Percentiles rank a stretch among this genome's conserved stretches.
Conservation (phyloP, 768 basidiomycete species). For the Lactarius hengduanensis region DNA sequence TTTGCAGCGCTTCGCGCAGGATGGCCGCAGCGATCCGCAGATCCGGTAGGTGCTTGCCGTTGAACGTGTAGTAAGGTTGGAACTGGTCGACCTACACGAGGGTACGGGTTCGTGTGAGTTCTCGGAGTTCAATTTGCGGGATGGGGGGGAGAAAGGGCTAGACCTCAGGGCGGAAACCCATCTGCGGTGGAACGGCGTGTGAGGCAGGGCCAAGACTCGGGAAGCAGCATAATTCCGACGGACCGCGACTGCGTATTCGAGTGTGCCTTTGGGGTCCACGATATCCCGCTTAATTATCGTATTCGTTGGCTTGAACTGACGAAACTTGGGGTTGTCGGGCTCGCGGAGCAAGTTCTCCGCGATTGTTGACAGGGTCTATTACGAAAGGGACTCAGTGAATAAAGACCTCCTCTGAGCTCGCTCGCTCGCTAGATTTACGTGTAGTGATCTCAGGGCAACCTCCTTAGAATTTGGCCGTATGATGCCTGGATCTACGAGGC, state of each 20-base stretch:
- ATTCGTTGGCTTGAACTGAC: slow-evolving; percentile 77
- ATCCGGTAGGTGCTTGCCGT: slow-evolving; percentile 49
- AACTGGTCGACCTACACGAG: slow-evolving; percentile 58
- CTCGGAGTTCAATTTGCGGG: neutral
- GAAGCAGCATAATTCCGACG: slow-evolving; percentile 44
- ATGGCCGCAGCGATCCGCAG: slow-evolving; percentile 64
- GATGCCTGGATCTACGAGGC: slow-evolving; percentile 79
- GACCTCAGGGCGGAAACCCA: slow-evolving; percentile 63
- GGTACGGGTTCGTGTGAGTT: neutral
- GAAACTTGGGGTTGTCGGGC: slow-evolving; percentile 69
- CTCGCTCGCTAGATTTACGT: slow-evolving; percentile 42
- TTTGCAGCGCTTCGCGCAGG: slow-evolving; percentile 57
- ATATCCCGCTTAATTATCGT: slow-evolving; percentile 60
- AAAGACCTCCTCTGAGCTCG: slow-evolving; percentile 6
- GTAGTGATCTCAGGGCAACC: slow-evolving; percentile 58
- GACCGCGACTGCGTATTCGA: slow-evolving; percentile 80
- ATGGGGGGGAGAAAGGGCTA: neutral
- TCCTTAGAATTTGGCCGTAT: slow-evolving; percentile 64
- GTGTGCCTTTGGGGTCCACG: slow-evolving; percentile 65
- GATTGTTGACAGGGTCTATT: slow-evolving; percentile 63
- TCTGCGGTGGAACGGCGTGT: slow-evolving; percentile 2
- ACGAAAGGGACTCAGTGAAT: slow-evolving; percentile 10
- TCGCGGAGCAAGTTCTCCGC: slow-evolving; percentile 73
- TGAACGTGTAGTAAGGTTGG: slow-evolving; percentile 71
- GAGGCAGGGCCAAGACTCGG: slow-evolving; percentile 38